Evolutionary conservation across 2,329 filamentous ascomycete species (phyloP), one percentile per base, ranked within the genome.

Genomic region (Penicillium sp.): DNA sequence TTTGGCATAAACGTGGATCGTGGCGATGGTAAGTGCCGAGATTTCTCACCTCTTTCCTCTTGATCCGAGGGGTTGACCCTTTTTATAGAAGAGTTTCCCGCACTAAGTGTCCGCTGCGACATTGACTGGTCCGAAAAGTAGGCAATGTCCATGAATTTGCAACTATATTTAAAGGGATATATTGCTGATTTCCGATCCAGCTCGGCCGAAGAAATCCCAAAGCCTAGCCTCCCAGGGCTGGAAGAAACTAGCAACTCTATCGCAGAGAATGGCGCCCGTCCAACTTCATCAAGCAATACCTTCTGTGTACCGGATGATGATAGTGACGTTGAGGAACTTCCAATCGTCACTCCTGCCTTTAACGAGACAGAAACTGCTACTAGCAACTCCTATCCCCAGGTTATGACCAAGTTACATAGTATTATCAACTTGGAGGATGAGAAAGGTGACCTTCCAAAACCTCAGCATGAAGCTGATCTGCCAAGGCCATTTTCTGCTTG

Each of bases 1-100:
- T 81, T 84, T 64, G 82, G 82, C 16, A 71, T 75, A 31, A 72
- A 79, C 55, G 79, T 84, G 21, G 75, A 72, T 55, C 77, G 81
- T 63, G 79, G 77, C 16, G 60, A 67, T 33, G 77, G 80, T 73
- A 66, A 16, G 68, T 68, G 23, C 37, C 43, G 24, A 10, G 2
- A 8, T 28, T n/a, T 5, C 19, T 21, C n/a, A 9, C 5, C 23
- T 6, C 13, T 11, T 14, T 24, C 14, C 24, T 18, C 21, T 26
- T 36, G 18, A 5, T 14, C 3, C 36, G 10, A 18, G 10, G n/a
- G 8, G 31, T 42, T 56, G 18, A 52, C 26, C 29, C 31, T 18
- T 23, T 48, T 13, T 16, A 72, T 65, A 74, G 58, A 58, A 39
- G 43, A 24, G 62, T 65, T 6, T 71, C 66, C 66, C 11, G 71